phyloP scores from a whole-genome alignment of 192 early-diverging fungal species.

The Linnemannia hyalina region DNA sequence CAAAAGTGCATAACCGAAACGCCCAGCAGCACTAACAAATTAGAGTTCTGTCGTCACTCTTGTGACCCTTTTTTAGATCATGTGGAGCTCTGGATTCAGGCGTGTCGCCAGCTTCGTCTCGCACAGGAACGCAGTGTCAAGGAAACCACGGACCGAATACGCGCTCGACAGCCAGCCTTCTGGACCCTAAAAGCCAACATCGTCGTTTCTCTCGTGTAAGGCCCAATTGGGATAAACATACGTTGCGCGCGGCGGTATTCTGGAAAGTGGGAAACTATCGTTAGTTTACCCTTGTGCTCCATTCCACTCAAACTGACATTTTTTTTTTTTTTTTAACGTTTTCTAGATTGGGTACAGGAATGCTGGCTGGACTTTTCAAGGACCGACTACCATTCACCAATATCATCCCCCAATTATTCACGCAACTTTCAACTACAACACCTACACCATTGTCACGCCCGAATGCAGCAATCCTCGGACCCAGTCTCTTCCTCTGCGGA shows the following conservation, averaged over 20 bases:
- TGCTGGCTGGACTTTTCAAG: constrained; percentile 2
- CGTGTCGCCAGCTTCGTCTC: constrained; percentile 15
- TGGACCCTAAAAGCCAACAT: constrained; percentile 18
- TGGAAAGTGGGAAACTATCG: too few relatives aligned
- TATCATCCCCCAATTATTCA: background rate
- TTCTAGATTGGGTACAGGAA: background rate
- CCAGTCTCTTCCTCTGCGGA: constrained; percentile 16
- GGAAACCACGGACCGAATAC: background rate
- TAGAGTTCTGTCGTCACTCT: background rate
- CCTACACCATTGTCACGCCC: background rate
- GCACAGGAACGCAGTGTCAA: constrained; percentile 13
- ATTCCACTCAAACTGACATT: background rate
- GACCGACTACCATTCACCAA: background rate
- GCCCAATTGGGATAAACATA: background rate
- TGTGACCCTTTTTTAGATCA: constrained; percentile 15
- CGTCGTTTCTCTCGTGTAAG: constrained; percentile 1
- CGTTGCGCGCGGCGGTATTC: too few relatives aligned
- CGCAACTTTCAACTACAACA: constrained; percentile 2
- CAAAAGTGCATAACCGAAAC: background rate
- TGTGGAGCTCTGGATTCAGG: constrained; percentile 26
- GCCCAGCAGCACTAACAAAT: background rate
- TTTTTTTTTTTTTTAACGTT: background rate
- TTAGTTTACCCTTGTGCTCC: background rate
- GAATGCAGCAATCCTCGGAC: background rate
- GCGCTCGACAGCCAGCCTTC: background rate